phyloP scores from a whole-genome alignment of 768 basidiomycete species.

The Chalciporus chontae region DNA sequence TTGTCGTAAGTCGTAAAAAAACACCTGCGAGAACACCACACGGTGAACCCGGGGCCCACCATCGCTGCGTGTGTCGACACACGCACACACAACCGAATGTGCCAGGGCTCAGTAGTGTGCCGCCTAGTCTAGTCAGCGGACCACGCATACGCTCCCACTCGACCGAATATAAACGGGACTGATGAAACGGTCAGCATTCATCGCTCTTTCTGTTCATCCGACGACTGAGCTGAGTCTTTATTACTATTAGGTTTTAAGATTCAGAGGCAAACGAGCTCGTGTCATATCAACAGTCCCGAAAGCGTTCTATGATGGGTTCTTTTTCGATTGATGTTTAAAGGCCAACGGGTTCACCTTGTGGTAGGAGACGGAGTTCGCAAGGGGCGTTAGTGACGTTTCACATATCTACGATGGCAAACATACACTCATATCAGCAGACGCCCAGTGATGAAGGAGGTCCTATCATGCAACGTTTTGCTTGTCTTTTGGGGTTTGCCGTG shows the following conservation, averaged over 20 bases:
- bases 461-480: slow-evolving; percentile 5
- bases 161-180: background rate
- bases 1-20: background rate
- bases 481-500: background rate
- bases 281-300: too few species aligned
- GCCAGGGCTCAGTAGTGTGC: background rate
- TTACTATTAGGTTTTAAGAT: too few species aligned
- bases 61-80: background rate
- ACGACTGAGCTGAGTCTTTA: background rate
- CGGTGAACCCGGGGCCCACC: background rate
- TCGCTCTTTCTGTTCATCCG: background rate
- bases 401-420: background rate
- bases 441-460: slow-evolving; percentile 3
- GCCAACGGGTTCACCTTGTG: too few species aligned
- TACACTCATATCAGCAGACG: background rate
- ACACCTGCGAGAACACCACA: background rate
- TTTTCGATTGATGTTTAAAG: too few species aligned
- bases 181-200: background rate
- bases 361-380: too few species aligned
- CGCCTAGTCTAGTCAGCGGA: too few species aligned
- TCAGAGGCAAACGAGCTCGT: too few species aligned
- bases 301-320: too few species aligned
- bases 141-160: too few species aligned
- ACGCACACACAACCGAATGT: background rate
- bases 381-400: too few species aligned